Evolutionary conservation across 176 grass and related monocot species (phyloP), one percentile per base, ranked within the genome.

Genomic region (Cenchrus fungigraminus): DNA sequence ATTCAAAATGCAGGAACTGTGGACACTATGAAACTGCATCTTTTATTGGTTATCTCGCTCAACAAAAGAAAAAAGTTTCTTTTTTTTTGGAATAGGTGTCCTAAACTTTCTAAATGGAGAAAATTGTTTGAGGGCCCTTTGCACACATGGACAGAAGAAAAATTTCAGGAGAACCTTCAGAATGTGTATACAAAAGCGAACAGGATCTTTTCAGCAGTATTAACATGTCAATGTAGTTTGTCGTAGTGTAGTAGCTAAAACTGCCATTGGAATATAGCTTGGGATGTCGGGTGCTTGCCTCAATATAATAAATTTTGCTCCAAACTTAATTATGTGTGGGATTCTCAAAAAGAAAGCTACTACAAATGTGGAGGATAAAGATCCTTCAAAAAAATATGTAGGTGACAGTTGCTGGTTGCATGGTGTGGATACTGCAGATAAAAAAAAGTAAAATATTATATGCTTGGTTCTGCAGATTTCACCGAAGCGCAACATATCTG

Each of bases 401-500:
- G 51, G 82, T 90, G 72, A 52, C 50, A 45, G 44, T 74, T 86
- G 61, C 29, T 90, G 85, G 87, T 78, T 92, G 82, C 79, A 88
- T 82, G 76, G 83, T 91, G 69, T 77, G 78, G 61, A 81, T 75
- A 28, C 59, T 77, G 51, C 46, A 49, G 68, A 83, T 89, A 67
- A 77, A 71, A 34, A 50, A 82, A 77, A 71, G 42, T 57, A 83
- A 61, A 86, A 82, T 59, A 37, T 7, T 55, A 19, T 78, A 79
- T 84, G 80, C 85, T 89, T 91, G 76, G 46, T 71, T 84, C 52
- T 84, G 87, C 86, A 86, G 76, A 91, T 74, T 87, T 57, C 87
- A 68, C 54, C 85, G 46, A 87, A 76, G 79, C 7, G 20, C 49
- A 77, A 49, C 53, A 59, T 43, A 19, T 81, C 50, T 58, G 19